These are phyloP conservation scores for Capsicum baccatum DNA, from an alignment of 257 asterid species.

Conservation along the genomic window DNA sequence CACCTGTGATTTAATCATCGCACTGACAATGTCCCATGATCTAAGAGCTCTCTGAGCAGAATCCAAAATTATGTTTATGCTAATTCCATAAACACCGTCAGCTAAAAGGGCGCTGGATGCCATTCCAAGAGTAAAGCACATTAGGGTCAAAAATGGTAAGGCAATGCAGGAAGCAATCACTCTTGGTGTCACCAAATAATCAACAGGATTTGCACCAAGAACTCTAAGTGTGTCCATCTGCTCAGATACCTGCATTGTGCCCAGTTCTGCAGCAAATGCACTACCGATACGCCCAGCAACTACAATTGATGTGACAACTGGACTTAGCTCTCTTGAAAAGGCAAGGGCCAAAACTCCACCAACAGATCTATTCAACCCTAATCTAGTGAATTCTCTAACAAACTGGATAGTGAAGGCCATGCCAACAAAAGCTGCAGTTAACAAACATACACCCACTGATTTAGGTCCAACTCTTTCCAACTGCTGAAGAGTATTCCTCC, in stretches of 20 bases:
- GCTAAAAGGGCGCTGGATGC: constrained; percentile 88
- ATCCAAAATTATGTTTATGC: constrained; percentile 86
- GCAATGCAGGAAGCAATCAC: constrained; percentile 84
- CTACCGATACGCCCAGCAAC: constrained; percentile 97
- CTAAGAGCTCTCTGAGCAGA: constrained; percentile 85
- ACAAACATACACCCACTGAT: constrained; percentile 90
- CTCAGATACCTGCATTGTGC: constrained; percentile 99
- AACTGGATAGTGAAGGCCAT: constrained; percentile 99
- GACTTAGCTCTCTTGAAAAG: constrained; percentile 88
- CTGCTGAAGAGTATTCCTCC: constrained; percentile 89
- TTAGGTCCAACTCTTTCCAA: constrained; percentile 88
- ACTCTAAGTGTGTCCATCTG: constrained; percentile 93
- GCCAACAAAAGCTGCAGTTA: constrained; percentile 92
- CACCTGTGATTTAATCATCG: constrained; percentile 84
- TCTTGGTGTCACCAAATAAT: constrained; percentile 86
- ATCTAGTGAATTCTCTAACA: constrained; percentile 88
- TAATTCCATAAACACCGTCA: constrained; percentile 79
- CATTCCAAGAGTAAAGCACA: constrained; percentile 89
- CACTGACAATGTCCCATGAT: constrained; percentile 88
- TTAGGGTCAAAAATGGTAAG: constrained; percentile 72
- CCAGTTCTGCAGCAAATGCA: constrained; percentile 95
- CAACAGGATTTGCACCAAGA: constrained; percentile 88
- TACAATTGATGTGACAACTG: constrained; percentile 87
- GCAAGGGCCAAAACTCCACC: constrained; percentile 98
- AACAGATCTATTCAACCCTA: constrained; percentile 87